These are phyloP conservation scores for Solanum bukasovii DNA, from an alignment of 257 asterid species.

Conservation along the genomic window DNA sequence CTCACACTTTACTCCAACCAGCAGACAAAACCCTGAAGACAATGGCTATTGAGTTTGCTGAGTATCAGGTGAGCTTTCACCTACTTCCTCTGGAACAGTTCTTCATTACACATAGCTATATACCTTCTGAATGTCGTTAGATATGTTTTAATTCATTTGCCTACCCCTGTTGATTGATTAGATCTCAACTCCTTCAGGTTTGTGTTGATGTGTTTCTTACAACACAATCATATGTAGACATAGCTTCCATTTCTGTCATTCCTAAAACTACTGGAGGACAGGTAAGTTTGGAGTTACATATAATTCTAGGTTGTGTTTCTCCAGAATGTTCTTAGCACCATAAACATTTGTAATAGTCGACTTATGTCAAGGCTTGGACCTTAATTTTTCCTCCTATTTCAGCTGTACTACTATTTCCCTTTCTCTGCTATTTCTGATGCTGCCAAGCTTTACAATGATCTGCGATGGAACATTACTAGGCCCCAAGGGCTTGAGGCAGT, in stretches of 20 bases:
- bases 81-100: background rate
- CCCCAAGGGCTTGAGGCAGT: slow-evolving; percentile 99
- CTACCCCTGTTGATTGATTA: background rate
- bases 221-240: slow-evolving; percentile 77
- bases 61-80: slow-evolving; percentile 62
- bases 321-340: background rate
- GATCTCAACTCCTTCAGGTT: slow-evolving; percentile 45
- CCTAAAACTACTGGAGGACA: slow-evolving; percentile 97
- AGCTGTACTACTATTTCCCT: slow-evolving; percentile 91
- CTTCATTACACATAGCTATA: background rate
- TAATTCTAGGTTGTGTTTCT: background rate
- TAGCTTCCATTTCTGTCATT: slow-evolving; percentile 82
- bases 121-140: background rate
- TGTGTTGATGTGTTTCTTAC: slow-evolving; percentile 93
- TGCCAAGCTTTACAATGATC: slow-evolving; percentile 89
- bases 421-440: slow-evolving; percentile 91
- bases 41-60: slow-evolving; percentile 95
- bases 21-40: slow-evolving; percentile 75
- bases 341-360: background rate
- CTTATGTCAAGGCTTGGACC: background rate
- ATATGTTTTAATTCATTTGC: background rate
- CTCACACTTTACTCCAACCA: slow-evolving; percentile 87
- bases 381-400: background rate
- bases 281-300: slow-evolving; percentile 27
- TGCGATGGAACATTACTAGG: slow-evolving; percentile 93